Conservation (phyloP, 148 eudicot genomes). For the Tetragonia tetragonoides region DNA sequence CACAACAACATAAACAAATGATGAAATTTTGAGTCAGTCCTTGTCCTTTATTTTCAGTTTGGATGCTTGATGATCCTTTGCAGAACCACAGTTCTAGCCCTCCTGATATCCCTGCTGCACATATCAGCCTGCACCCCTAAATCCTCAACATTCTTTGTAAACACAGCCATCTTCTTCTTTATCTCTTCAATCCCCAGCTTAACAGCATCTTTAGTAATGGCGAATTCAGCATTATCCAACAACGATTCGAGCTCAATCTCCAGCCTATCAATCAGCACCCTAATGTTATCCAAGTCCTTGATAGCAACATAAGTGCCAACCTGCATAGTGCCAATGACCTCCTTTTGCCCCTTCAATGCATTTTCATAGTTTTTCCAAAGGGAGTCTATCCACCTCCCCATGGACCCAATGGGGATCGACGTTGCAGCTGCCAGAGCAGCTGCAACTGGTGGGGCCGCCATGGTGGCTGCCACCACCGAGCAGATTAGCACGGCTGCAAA, state of each 20-base stretch:
- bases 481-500: slow-evolving; percentile 91
- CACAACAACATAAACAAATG: slow-evolving; percentile 2
- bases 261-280: slow-evolving; percentile 67
- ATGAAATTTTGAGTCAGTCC: slow-evolving; percentile 2
- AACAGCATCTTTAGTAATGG: slow-evolving; percentile 61
- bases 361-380: slow-evolving; percentile 79
- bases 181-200: slow-evolving; percentile 73
- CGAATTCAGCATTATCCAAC: slow-evolving; percentile 53
- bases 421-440: slow-evolving; percentile 84
- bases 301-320: slow-evolving; percentile 83
- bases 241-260: slow-evolving; percentile 69
- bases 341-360: slow-evolving; percentile 90
- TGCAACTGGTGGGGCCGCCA: slow-evolving; percentile 86
- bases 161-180: slow-evolving; percentile 62
- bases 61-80: slow-evolving; percentile 92
- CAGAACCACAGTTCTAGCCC: slow-evolving; percentile 89
- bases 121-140: slow-evolving; percentile 81
- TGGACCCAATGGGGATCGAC: slow-evolving; percentile 78
- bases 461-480: slow-evolving; percentile 95
- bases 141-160: slow-evolving; percentile 84
- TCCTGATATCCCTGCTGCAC: slow-evolving; percentile 83
- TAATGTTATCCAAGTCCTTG: slow-evolving; percentile 83
- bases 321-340: slow-evolving; percentile 79
- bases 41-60: slow-evolving; percentile 23
- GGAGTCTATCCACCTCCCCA: slow-evolving; percentile 94